A percentile compares a stretch with the other conserved stretches of the same genome.
Conservation (phyloP, 2,329 filamentous ascomycete species). For the Ambrosiella cleistominuta region DNA sequence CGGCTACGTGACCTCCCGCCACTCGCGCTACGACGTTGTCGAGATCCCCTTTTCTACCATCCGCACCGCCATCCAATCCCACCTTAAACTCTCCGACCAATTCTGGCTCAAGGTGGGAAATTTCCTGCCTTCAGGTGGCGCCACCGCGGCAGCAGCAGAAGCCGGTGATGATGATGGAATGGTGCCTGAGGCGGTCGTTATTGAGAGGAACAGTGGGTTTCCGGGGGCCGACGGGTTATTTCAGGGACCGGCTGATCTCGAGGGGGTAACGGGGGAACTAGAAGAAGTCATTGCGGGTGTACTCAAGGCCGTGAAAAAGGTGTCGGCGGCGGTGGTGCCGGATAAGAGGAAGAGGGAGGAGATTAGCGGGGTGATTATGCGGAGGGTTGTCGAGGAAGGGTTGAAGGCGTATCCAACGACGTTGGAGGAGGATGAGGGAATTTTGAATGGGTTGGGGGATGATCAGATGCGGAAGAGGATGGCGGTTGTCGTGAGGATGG, state of each 20-base stretch:
- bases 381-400: constrained; percentile 22
- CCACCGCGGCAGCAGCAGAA: too few species aligned
- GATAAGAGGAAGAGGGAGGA: constrained; percentile 34
- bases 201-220: constrained; percentile 38
- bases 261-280: constrained; percentile 32
- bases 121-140: constrained; percentile 19
- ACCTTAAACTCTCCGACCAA: constrained; percentile 22
- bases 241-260: constrained; percentile 21
- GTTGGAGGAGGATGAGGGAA: constrained; percentile 23
- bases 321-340: constrained; percentile 24
- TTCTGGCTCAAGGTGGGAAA: constrained; percentile 27
- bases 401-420: constrained; percentile 27
- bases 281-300: constrained; percentile 32
- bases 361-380: constrained; percentile 25
- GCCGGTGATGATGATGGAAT: constrained; percentile 35
- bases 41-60: constrained; percentile 53
- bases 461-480: constrained; percentile 24
- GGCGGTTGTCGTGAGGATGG: constrained; percentile 50
- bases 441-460: constrained; percentile 17
- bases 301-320: constrained; percentile 31
- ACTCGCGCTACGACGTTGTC: constrained; percentile 64
- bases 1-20: constrained; percentile 68
- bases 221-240: constrained; percentile 32
- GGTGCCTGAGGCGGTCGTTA: constrained; percentile 47
- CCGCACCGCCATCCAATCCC: constrained; percentile 25